Base-by-base conservation (phyloP, 163 green algal species). In the Scenedesmus sp. region DNA sequence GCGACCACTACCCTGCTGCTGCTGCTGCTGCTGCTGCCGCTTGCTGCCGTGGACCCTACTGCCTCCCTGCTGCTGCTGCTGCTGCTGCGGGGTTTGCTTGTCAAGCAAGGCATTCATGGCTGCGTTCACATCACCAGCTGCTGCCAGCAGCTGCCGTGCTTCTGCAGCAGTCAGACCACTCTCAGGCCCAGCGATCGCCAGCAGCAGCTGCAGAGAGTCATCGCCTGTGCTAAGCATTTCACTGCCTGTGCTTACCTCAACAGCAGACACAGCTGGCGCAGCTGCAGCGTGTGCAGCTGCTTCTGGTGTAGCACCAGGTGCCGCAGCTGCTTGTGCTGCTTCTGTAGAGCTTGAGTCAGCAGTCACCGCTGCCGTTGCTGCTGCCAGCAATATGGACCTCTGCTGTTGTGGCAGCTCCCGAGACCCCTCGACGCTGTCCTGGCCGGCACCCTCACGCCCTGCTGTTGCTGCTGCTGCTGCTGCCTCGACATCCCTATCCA, bases 71-170 rank as follows among this genome's bases (percentile, higher is more conserved):
- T 82, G 70, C 85, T 81, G 59, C 83, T 83, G 81, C 78, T 83
- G 49, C 24, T 73, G 35, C 35, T 33, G 49, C 53, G 81, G 33
- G 30, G 42, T 72, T 76, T 56, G 35, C 42, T 51, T 46, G 40
- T 96, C 96, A 20, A 93, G 95, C 49, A 94, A 95, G 0, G 82
- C 49, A 65, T 96, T 95, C 26, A 94, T 22, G 0, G 95, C 95
- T 20, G 85, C 76, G 40, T 86, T 85, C 18, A 94, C 72, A 53
- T 96, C 93, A 7, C 92, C 93, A 0, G 68, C 83, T 9, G 90
- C 79, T 26, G 70, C 46, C 76, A 97, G 88, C 89, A 97, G 92
- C 85, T 81, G 68, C 26, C 86, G 35, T 13, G 90, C 94, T 33
- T 93, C 85, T 59, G 68, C 51, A 16, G n/a, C 20, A 9, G 56